Percentiles rank a stretch among this genome's conserved stretches.
phyloP scores from a whole-genome alignment of 2,329 filamentous ascomycete species.

The Conoideocrella luteorostrata region DNA sequence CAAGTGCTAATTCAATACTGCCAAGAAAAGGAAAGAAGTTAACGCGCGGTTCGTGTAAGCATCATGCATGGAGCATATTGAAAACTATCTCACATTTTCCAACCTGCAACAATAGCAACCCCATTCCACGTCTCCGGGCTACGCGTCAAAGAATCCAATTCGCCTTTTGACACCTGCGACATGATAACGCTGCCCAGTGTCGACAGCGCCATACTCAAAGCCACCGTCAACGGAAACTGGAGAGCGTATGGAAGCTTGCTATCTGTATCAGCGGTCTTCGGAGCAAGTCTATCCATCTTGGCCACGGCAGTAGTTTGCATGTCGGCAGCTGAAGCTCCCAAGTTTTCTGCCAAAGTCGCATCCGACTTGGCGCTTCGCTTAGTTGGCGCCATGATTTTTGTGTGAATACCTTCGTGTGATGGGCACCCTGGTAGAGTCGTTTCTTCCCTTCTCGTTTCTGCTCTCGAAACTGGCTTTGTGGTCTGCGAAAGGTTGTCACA shows the following conservation, averaged over 20 bases:
- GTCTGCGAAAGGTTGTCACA: too few species aligned
- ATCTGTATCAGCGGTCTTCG: neutral
- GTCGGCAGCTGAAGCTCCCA: neutral
- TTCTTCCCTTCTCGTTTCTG: neutral
- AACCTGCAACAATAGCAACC: slow-evolving; percentile 46
- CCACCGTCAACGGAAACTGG: slow-evolving; percentile 47
- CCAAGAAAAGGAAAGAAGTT: neutral
- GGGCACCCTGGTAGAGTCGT: too few species aligned
- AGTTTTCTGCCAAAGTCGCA: slow-evolving; percentile 10
- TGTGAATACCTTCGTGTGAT: too few species aligned
- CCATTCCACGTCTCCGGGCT: slow-evolving; percentile 56
- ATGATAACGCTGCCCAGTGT: slow-evolving; percentile 57
- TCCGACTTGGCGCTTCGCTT: slow-evolving; percentile 17
- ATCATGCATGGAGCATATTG: neutral
- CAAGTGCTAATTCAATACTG: slow-evolving; percentile 63
- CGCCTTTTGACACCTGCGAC: slow-evolving; percentile 52
- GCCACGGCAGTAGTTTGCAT: slow-evolving; percentile 9
- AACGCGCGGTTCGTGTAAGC: slow-evolving; percentile 9
- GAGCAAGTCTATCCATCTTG: slow-evolving; percentile 10
- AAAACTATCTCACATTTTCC: slow-evolving; percentile 46
- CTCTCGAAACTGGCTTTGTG: too few species aligned
- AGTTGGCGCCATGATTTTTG: slow-evolving; percentile 14
- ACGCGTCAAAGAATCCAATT: slow-evolving; percentile 62
- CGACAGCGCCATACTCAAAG: slow-evolving; percentile 55
- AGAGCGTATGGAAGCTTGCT: slow-evolving; percentile 34